Conservation (phyloP, 1,284 basidiomycete genomes). For the Xerocomus minutiporus region DNA sequence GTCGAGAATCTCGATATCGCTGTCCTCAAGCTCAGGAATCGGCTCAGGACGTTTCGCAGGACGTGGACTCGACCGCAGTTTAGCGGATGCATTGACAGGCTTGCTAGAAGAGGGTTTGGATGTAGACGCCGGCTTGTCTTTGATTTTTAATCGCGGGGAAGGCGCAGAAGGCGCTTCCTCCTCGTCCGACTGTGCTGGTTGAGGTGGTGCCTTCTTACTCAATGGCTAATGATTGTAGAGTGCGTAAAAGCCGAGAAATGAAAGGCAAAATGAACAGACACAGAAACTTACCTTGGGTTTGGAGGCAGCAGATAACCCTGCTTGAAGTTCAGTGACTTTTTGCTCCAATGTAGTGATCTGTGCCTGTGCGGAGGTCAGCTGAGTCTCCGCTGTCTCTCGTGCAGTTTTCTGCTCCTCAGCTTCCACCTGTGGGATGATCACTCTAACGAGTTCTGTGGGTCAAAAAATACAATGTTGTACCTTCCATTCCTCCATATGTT, state of each 20-base stretch:
- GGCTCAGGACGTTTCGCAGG: slow-evolving; percentile 14
- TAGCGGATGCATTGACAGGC: slow-evolving; percentile 16
- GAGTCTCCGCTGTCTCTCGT: slow-evolving; percentile 29
- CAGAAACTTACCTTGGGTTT: slow-evolving; percentile 21
- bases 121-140: slow-evolving; percentile 12
- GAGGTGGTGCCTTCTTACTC: slow-evolving; percentile 14
- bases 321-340: slow-evolving; percentile 41
- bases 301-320: slow-evolving; percentile 35
- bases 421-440: slow-evolving; percentile 30
- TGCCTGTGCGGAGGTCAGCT: slow-evolving; percentile 28
- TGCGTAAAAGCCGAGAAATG: neutral
- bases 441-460: neutral
- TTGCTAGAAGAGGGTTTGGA: slow-evolving; percentile 18
- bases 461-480: slow-evolving; percentile 26
- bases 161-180: neutral
- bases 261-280: neutral
- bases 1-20: slow-evolving; percentile 31
- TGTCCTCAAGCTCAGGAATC: slow-evolving; percentile 20
- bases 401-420: slow-evolving; percentile 34
- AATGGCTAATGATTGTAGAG: slow-evolving; percentile 10
- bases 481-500: slow-evolving; percentile 40
- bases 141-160: slow-evolving; percentile 7
- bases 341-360: slow-evolving; percentile 37
- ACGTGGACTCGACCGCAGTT: slow-evolving; percentile 21
- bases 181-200: slow-evolving; percentile 10